Base-by-base conservation (phyloP, 306 rosid genomes). In the Potentilla sterilis region DNA sequence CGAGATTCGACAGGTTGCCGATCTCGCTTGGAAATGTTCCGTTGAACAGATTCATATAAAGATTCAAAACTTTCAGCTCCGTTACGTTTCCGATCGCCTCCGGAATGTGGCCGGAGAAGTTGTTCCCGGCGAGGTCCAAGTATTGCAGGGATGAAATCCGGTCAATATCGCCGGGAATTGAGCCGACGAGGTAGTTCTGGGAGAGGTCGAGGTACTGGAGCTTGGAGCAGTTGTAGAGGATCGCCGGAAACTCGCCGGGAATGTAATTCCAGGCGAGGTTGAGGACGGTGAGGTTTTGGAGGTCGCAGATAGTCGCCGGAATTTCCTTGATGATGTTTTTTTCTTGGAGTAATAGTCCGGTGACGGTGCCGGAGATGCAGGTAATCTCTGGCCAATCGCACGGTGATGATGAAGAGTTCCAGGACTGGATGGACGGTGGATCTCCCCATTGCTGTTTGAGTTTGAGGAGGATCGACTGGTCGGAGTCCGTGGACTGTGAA, bases 51-150 rank as follows among this genome's bases (percentile, higher is more conserved):
- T 89, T 93, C 22, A 3, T 7, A 18, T 43, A 28, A 24, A 91
- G 84, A 42, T 46, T 0, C 43, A 91, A 62, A 5, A 78, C 57
- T 58, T 42, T 64, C 32, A 91, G 78, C 69, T 80, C 78, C 1
- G 70, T 9, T 15, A 93, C 52, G 16, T 65, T 85, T 11, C 98
- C 96, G 5, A 89, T 76, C 0, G 87, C 81, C 11, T 77, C 78
- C 18, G 98, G 94, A 41, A 93, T 43, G 12, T 87, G 81, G 6
- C 97, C 92, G 59, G 85, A 77, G 86, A 93, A 93, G 59, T 81
- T 84, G 87, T 93, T 93, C 38, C 74, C 88, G 51, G 81, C 75
- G 69, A 93, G 88, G 83, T 85, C 75, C 32, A 93, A 51, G 77
- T 51, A 65, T 3, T 68, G 82, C 6, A 93, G 90, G 13, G 75